Base-by-base conservation (phyloP, 2,329 filamentous ascomycete species). In the Akanthomyces dipterigenus region DNA sequence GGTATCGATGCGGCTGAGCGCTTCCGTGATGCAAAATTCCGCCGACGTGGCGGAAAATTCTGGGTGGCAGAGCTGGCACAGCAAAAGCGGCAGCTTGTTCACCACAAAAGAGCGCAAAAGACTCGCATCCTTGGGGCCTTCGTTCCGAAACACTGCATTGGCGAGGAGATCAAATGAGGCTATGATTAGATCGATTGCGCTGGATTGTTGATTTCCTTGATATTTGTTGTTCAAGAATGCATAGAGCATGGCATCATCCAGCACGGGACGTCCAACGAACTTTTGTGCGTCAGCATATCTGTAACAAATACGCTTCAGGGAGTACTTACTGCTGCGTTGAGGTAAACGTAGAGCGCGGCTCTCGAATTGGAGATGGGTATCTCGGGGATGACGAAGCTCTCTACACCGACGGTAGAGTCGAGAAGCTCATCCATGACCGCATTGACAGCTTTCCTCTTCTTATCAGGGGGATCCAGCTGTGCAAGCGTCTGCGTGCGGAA, bases 81-180 rank as follows among this genome's bases (percentile, higher is more conserved):
- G 73, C 2, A 86, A 74, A 11, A 85, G 67, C 1, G 83, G 83
- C 18, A 86, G 72, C 66, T 86, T 86, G 72, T 86, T 86, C 67
- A 96, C 88, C 26, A 99, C 80, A 70, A 95, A 99, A 0, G 93
- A 96, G 40, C 91, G 88, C 56, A 96, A 81, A 20, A 93, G 76
- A 62, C 92, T 88, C 61, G 90, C 89, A 6, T 80, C 78, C 61
- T 79, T 80, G 46, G 76, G 76, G 0, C 78, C 78, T 64, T 85
- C 82, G 48, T 80, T 82, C 6, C 81, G 85, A 66, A 95, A 90
- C 64, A 93, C 89, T 5, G 89, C 89, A 69, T 96, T 96, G 40
- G 92, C 90, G 18, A 99, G 79, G 5, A 96, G 83, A 68, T 98
- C 93, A 69, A 99, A 98, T 0, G 92, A 88, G 1, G 92, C 91